Evolutionary conservation across 2,329 filamentous ascomycete species (phyloP).

Genomic region (Chrysosporium queenslandicum): DNA sequence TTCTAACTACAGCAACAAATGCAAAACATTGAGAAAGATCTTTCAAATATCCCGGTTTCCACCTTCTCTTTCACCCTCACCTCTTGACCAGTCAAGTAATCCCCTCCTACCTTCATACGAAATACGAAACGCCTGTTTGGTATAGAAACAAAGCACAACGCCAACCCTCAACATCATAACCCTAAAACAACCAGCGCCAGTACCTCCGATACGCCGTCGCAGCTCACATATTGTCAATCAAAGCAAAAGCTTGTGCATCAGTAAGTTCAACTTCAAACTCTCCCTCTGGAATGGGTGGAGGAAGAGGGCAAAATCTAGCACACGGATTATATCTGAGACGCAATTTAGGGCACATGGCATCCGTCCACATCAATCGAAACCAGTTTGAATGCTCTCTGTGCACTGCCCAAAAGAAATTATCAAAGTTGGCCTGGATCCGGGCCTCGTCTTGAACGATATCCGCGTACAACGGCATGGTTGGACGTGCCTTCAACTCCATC

Average conservation of each 20-base stretch:
- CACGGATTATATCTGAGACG: background rate
- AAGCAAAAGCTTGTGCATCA: background rate
- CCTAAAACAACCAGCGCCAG: no score
- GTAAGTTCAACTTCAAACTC: background rate
- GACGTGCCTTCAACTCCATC: no score
- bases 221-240: conserved; percentile 1
- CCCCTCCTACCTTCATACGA: no score
- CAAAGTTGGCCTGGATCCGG: background rate
- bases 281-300: background rate
- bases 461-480: background rate
- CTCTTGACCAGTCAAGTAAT: no score
- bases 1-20: background rate
- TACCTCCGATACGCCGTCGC: no score
- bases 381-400: background rate
- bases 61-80: no score
- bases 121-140: no score
- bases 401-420: background rate
- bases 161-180: no score
- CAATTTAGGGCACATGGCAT: background rate
- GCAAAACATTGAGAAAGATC: background rate
- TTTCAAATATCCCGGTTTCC: background rate
- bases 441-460: background rate
- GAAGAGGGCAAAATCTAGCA: background rate
- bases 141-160: no score
- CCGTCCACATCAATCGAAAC: background rate